Percentiles rank a stretch among this genome's conserved stretches.
phyloP scores from a whole-genome alignment of 305 asterid species.

The Ruellia speciosa region DNA sequence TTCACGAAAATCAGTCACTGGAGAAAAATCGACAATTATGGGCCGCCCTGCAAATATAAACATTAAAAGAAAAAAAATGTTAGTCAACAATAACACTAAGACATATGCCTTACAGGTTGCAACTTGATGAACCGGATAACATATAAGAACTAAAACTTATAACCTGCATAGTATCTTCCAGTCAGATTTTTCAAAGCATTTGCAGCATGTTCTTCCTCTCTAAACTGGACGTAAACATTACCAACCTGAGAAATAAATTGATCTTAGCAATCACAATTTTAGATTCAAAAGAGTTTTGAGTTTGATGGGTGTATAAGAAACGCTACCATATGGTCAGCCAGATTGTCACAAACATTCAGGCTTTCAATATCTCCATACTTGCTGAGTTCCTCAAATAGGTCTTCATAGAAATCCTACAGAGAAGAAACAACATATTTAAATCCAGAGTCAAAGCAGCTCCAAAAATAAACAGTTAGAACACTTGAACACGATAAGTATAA shows the following conservation, averaged over 20 bases:
- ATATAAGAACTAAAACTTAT: not conserved
- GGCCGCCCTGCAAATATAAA: constrained; percentile 71
- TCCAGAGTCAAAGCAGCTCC: not conserved
- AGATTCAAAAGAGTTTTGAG: not conserved
- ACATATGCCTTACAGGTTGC: not conserved
- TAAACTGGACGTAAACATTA: constrained; percentile 88
- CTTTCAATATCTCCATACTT: constrained; percentile 92
- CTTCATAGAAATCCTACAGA: constrained; percentile 82
- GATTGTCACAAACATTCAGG: constrained; percentile 86
- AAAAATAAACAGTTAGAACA: not conserved
- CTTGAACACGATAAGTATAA: not conserved
- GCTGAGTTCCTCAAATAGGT: constrained; percentile 81
- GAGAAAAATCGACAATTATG: constrained; percentile 90
- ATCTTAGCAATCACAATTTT: not conserved
- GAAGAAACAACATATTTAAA: not conserved
- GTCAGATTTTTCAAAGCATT: constrained; percentile 74
- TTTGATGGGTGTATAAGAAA: constrained; percentile 12
- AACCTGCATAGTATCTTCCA: constrained; percentile 91
- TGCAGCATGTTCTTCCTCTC: constrained; percentile 95
- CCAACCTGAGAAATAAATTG: constrained; percentile 54
- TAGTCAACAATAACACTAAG: not conserved
- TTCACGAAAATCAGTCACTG: constrained; percentile 97
- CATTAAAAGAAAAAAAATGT: constrained; percentile 2
- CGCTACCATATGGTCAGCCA: constrained; percentile 94
- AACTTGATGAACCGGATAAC: no score